Conservation (phyloP, 306 rosid species). For the Cucumis hystrix region DNA sequence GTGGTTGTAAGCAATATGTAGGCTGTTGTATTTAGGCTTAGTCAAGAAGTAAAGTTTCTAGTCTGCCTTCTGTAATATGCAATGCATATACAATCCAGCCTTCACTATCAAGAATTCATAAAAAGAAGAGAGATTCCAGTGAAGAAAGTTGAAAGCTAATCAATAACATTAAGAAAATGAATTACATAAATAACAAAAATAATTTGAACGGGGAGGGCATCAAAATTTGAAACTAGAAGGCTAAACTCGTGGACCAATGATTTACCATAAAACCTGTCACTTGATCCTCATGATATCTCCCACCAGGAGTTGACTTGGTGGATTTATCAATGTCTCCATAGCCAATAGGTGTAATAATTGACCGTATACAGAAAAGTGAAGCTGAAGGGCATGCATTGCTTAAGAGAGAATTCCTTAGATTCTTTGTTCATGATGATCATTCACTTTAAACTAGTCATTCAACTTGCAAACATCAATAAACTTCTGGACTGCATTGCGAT, state of each 20-base stretch:
- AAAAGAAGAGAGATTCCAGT: neutral
- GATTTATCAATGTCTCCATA: neutral
- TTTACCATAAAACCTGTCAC: neutral
- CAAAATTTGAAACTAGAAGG: neutral
- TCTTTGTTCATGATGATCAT: conserved; percentile 4
- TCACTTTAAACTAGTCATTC: conserved; percentile 30
- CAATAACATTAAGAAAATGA: neutral
- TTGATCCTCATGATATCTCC: neutral
- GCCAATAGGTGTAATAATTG: neutral
- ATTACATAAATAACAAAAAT: neutral
- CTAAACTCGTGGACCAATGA: neutral
- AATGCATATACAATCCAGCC: neutral
- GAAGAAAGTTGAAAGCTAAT: neutral
- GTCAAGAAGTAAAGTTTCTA: neutral
- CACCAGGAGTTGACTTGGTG: neutral
- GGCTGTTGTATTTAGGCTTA: neutral
- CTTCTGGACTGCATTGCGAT: conserved; percentile 60
- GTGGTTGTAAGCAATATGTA: neutral
- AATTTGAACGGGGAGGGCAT: neutral
- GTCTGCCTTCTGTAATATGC: neutral
- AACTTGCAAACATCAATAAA: conserved; percentile 62
- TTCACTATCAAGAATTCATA: neutral
- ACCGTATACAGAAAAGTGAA: neutral
- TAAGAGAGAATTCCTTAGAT: neutral
- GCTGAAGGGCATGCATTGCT: neutral